Percentiles rank a stretch among this genome's conserved stretches.
Evolutionary conservation across 148 eudicot genomes (phyloP).

Genomic region (Vaccinium macrocarpon): DNA sequence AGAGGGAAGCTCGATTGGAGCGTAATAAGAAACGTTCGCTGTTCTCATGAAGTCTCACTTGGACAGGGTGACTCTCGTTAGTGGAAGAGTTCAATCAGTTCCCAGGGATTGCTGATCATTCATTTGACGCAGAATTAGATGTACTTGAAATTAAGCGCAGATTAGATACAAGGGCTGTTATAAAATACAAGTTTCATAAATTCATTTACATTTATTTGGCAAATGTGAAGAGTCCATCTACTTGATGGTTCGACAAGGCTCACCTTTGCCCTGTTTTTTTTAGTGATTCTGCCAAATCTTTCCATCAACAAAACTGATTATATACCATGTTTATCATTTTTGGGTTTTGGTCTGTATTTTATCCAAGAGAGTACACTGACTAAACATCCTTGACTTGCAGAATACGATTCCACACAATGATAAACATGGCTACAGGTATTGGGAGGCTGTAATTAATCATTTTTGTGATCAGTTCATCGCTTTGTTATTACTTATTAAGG

Average conservation of each 20-base stretch:
- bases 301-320: background rate
- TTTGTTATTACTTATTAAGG: background rate
- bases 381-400: no score
- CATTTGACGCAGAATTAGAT: background rate
- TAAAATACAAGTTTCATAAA: constrained; percentile 5
- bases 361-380: background rate
- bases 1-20: constrained; percentile 88
- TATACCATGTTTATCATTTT: background rate
- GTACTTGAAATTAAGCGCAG: background rate
- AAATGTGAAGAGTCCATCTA: constrained; percentile 1
- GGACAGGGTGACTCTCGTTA: constrained; percentile 11
- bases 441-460: no score
- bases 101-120: background rate
- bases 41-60: constrained; percentile 44
- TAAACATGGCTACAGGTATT: no score
- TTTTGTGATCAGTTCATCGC: background rate
- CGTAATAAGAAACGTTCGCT: constrained; percentile 66
- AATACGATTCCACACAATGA: no score
- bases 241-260: background rate
- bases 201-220: constrained; percentile 7
- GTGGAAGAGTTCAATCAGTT: background rate
- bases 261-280: background rate
- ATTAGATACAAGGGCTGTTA: background rate
- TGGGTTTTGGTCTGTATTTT: background rate
- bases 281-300: background rate